These are phyloP conservation scores for Epithele typhae DNA, from an alignment of 768 basidiomycete genomes.

Conservation along the genomic window DNA sequence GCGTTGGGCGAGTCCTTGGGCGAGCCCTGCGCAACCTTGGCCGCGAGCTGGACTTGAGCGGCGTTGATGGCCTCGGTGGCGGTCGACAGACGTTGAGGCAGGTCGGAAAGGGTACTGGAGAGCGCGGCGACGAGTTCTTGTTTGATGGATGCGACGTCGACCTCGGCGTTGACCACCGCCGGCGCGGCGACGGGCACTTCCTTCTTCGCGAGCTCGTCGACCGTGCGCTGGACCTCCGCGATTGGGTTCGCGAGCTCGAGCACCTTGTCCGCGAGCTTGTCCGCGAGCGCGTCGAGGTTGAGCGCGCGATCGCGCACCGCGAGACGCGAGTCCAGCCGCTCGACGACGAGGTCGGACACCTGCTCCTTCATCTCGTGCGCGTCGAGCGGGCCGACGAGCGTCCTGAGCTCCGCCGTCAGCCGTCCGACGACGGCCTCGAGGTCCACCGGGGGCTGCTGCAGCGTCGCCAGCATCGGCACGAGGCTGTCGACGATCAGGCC, in stretches of 20 bases:
- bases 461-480: slow-evolving; percentile 55
- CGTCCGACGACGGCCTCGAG: slow-evolving; percentile 52
- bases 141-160: slow-evolving; percentile 17
- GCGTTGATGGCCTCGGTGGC: slow-evolving; percentile 41
- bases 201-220: slow-evolving; percentile 14
- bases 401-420: slow-evolving; percentile 65
- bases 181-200: neutral
- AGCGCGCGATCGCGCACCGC: slow-evolving; percentile 72
- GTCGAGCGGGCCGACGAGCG: slow-evolving; percentile 71
- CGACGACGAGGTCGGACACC: slow-evolving; percentile 84
- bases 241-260: slow-evolving; percentile 37
- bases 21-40: slow-evolving; percentile 10
- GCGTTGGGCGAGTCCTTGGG: slow-evolving; percentile 14
- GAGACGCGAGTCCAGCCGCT: slow-evolving; percentile 76
- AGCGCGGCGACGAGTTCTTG: slow-evolving; percentile 32
- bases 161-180: neutral
- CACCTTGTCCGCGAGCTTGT: slow-evolving; percentile 53
- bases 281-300: slow-evolving; percentile 54
- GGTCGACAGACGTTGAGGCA: slow-evolving; percentile 44
- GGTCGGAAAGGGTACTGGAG: slow-evolving; percentile 23
- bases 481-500: slow-evolving; percentile 73
- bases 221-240: slow-evolving; percentile 15
- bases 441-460: slow-evolving; percentile 38
- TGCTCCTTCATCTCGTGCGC: slow-evolving; percentile 87
- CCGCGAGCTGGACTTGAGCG: slow-evolving; percentile 22